phyloP scores from a whole-genome alignment of 306 rosid species.

The Canavalia gladiata region DNA sequence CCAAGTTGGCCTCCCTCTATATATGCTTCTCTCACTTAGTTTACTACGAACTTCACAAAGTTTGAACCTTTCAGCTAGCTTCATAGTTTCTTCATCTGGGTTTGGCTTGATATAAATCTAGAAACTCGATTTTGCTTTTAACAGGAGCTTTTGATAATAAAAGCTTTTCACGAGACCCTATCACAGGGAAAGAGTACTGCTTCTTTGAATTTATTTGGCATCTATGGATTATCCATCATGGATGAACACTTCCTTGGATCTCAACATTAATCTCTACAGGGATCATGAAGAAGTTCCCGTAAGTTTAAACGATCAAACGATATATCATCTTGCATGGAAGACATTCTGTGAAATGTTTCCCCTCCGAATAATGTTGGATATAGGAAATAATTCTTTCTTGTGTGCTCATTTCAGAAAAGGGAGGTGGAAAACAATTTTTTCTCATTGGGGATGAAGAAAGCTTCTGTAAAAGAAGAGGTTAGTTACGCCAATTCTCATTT shows the following conservation, averaged over 20 bases:
- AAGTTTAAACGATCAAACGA: conserved; percentile 30
- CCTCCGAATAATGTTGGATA: conserved; percentile 30
- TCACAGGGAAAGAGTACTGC: not conserved
- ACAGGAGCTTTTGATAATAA: not conserved
- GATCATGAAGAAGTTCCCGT: conserved; percentile 68
- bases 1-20: not conserved
- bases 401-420: conserved; percentile 62
- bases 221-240: conserved; percentile 69
- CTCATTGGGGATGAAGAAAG: conserved; percentile 55
- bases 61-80: not conserved
- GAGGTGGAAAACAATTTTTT: conserved; percentile 63
- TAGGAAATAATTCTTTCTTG: conserved; percentile 17
- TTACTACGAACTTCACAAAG: conserved; percentile 19
- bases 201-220: conserved; percentile 24
- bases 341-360: not conserved
- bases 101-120: not conserved
- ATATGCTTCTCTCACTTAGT: conserved; percentile 28
- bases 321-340: conserved; percentile 3
- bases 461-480: conserved; percentile 75
- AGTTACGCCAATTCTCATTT: conserved; percentile 15
- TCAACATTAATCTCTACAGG: conserved; percentile 62
- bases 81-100: conserved; percentile 33
- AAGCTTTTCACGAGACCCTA: not conserved
- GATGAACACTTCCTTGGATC: conserved; percentile 78
- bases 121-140: not conserved